Evolutionary conservation across 108 stramenopile genomes (phyloP).

Genomic region (Fragilaria radians): DNA sequence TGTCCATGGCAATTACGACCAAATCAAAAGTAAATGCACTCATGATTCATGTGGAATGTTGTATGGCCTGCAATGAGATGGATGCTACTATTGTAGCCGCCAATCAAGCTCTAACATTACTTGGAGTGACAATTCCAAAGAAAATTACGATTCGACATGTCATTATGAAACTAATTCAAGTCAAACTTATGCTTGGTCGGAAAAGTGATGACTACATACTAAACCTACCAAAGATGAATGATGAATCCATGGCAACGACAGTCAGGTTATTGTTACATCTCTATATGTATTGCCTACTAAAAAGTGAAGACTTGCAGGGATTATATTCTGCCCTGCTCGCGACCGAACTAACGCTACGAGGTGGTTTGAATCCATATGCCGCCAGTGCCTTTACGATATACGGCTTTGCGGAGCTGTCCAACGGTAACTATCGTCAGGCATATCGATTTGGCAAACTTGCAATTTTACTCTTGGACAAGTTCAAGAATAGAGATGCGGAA

Average conservation of each 20-base stretch:
- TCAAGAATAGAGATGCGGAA: too few relatives aligned
- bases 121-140: not conserved
- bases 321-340: not conserved
- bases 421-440: too few relatives aligned
- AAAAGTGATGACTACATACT: not conserved
- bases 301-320: not conserved
- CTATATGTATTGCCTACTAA: not conserved
- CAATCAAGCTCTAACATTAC: not conserved
- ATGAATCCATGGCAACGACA: not conserved
- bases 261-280: not conserved
- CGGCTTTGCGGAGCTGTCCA: too few relatives aligned
- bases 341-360: not conserved
- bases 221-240: not conserved
- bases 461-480: too few relatives aligned
- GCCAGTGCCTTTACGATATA: not conserved
- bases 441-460: too few relatives aligned
- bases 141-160: not conserved
- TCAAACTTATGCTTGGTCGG: not conserved
- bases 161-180: not conserved
- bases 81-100: not conserved
- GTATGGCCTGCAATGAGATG: not conserved
- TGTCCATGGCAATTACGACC: not conserved
- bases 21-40: not conserved
- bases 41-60: not conserved
- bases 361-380: not conserved